phyloP scores from a whole-genome alignment of 371 early-diverging fungal species.

The Funneliformis caledonium region DNA sequence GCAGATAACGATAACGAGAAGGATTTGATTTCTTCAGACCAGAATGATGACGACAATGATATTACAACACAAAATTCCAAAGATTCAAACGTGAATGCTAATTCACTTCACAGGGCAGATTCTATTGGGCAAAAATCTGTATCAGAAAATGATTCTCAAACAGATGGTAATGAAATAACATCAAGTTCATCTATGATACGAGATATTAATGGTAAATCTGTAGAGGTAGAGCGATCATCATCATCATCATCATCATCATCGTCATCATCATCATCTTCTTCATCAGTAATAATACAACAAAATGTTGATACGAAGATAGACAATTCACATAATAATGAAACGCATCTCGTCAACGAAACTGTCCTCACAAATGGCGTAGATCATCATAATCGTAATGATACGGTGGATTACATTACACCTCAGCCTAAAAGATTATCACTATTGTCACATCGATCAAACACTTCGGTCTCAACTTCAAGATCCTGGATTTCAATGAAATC shows the following conservation, averaged over 20 bases:
- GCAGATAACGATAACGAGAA: neutral
- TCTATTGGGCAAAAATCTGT: neutral
- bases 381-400: neutral
- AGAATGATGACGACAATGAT: constrained; percentile 7
- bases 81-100: neutral
- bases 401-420: neutral
- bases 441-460: constrained; percentile 23
- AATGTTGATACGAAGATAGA: neutral
- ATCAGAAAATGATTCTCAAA: neutral
- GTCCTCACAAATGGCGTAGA: neutral
- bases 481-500: constrained; percentile 32
- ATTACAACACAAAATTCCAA: neutral
- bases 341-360: neutral
- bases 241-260: constrained; percentile 12
- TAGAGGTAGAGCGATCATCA: neutral
- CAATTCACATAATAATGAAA: neutral
- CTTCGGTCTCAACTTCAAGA: constrained; percentile 26
- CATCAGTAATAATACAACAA: neutral
- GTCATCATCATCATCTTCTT: neutral
- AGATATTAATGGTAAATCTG: neutral
- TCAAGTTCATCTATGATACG: no score
- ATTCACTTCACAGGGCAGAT: neutral
- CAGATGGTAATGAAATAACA: neutral
- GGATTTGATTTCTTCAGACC: neutral
- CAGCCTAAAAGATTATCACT: neutral